These are phyloP conservation scores for Candida namnaoensis DNA, from an alignment of 805 yeast species.

Conservation along the genomic window DNA sequence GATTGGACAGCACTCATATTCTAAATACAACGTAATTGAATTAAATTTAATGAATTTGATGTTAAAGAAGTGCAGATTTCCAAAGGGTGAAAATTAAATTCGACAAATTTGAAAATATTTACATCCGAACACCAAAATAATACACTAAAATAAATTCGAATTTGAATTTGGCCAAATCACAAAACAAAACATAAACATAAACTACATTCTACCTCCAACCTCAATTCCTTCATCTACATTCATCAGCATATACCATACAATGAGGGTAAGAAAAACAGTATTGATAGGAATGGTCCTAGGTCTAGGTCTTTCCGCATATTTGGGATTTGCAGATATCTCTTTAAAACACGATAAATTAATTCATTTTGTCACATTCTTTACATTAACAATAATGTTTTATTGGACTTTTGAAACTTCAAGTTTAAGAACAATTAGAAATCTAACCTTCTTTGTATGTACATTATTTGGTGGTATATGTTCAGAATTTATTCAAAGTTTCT, in stretches of 20 bases:
- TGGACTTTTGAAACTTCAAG: slow-evolving; percentile 31
- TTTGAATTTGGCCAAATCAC: background rate
- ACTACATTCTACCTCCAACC: too few relatives aligned
- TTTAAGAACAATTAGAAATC: slow-evolving; percentile 19
- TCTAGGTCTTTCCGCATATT: slow-evolving; percentile 17
- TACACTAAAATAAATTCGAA: too few relatives aligned
- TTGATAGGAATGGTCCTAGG: slow-evolving; percentile 26
- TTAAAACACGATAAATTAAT: slow-evolving; percentile 41
- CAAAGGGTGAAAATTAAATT: background rate
- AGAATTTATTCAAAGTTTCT: slow-evolving; percentile 40
- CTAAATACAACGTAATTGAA: too few relatives aligned
- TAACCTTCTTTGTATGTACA: slow-evolving; percentile 35
- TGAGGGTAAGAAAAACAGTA: slow-evolving; percentile 21
- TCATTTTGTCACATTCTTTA: slow-evolving; percentile 38
- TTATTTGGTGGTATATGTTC: slow-evolving; percentile 38
- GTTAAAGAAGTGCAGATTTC: too few relatives aligned
- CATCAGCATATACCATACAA: background rate
- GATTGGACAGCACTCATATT: slow-evolving; percentile 1
- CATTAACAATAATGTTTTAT: slow-evolving; percentile 40
- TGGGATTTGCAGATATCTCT: slow-evolving; percentile 25
- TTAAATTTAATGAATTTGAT: background rate
- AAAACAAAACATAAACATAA: too few relatives aligned
- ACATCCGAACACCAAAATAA: background rate
- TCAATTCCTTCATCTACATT: too few relatives aligned
- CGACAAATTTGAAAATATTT: background rate